Percentiles rank a stretch among this genome's conserved stretches.
These are phyloP conservation scores for Sechiopsis laciniata DNA, from an alignment of 306 rosid species.

Conservation along the genomic window DNA sequence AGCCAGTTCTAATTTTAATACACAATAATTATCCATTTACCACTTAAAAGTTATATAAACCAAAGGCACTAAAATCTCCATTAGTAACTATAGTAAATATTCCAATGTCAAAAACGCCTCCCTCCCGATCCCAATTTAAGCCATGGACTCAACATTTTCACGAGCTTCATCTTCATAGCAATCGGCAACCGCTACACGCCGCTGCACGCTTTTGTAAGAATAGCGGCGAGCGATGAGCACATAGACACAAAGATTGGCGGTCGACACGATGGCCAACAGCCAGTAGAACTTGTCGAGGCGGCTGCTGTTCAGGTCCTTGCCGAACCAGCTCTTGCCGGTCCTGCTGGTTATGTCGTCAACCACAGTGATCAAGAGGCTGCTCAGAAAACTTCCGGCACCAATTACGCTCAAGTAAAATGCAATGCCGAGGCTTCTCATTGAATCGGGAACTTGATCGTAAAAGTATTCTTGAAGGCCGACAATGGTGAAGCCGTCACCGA, in stretches of 20 bases:
- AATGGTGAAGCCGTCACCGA: constrained; percentile 55
- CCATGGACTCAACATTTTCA: constrained; percentile 30
- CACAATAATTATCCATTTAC: neutral
- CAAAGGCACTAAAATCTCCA: neutral
- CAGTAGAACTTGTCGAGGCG: constrained; percentile 79
- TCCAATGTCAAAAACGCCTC: neutral
- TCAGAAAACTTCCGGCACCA: constrained; percentile 66
- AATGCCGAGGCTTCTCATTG: constrained; percentile 25
- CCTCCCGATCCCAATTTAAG: constrained; percentile 23
- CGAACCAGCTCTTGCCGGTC: constrained; percentile 69
- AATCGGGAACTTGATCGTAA: constrained; percentile 55
- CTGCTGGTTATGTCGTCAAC: constrained; percentile 49
- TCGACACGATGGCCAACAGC: constrained; percentile 53
- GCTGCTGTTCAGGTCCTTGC: constrained; percentile 65
- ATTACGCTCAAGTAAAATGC: constrained; percentile 24
- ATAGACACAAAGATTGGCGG: constrained; percentile 48
- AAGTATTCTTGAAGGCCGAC: constrained; percentile 70
- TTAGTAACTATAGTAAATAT: neutral
- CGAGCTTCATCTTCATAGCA: constrained; percentile 40
- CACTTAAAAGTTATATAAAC: neutral
- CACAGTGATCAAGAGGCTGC: constrained; percentile 58
- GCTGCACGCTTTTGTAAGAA: constrained; percentile 76
- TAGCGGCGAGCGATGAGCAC: constrained; percentile 70
- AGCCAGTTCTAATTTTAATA: neutral
- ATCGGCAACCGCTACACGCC: constrained; percentile 52